Evolutionary conservation across 495 filamentous ascomycete genomes (phyloP).

Genomic region (Penicillium paxilli): DNA sequence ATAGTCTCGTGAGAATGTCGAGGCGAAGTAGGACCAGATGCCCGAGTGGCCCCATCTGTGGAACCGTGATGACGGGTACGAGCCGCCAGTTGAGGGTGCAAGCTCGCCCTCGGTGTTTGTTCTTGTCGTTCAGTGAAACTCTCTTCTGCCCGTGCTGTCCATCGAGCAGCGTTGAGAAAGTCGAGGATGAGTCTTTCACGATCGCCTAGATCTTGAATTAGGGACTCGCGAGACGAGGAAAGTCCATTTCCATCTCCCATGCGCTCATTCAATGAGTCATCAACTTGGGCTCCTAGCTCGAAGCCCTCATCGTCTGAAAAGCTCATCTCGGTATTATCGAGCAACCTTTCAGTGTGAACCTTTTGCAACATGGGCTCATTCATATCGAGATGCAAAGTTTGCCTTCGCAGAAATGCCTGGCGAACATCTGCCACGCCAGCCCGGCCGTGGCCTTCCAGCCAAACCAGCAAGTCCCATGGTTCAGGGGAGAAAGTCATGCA

Average conservation of each 20-base stretch:
- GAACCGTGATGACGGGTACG: constrained; percentile 35
- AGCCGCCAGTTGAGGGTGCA: constrained; percentile 29
- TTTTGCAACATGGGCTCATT: constrained; percentile 52
- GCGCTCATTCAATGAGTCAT: constrained; percentile 21
- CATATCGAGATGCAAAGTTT: constrained; percentile 66
- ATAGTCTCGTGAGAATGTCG: constrained; percentile 24
- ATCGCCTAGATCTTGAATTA: constrained; percentile 52
- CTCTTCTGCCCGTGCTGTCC: constrained; percentile 37
- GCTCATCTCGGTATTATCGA: constrained; percentile 23
- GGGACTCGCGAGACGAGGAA: constrained; percentile 33
- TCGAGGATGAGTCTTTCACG: constrained; percentile 61
- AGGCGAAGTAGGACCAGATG: constrained; percentile 38
- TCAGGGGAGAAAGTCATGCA: constrained; percentile 90
- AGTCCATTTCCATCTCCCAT: constrained; percentile 20
- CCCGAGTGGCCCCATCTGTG: constrained; percentile 43
- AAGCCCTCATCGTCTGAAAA: constrained; percentile 24
- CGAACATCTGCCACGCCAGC: constrained; percentile 85
- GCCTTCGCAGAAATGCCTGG: constrained; percentile 70
- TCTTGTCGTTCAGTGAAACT: constrained; percentile 36
- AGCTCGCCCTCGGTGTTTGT: constrained; percentile 27
- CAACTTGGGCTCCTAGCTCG: constrained; percentile 31
- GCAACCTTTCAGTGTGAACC: constrained; percentile 51
- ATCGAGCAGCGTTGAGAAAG: constrained; percentile 50
- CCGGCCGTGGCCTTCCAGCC: constrained; percentile 86
- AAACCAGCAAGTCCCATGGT: constrained; percentile 88